Evolutionary conservation across 2,329 filamentous ascomycete species (phyloP), one percentile per base, ranked within the genome.

Genomic region (Colletotrichum tabaci): DNA sequence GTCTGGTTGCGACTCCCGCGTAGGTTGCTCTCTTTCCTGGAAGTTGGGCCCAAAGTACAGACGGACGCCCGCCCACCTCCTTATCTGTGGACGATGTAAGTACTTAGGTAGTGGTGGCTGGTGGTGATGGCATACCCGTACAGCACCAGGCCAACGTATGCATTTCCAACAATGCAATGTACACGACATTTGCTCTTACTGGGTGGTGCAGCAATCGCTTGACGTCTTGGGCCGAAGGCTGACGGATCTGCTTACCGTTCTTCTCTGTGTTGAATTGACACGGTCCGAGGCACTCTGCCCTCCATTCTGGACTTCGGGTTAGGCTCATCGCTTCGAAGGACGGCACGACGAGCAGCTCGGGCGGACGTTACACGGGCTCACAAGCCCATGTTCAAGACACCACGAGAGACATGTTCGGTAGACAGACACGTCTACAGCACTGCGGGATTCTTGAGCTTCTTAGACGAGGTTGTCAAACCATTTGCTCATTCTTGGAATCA

Each of bases 311-410:
- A 50, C 30, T 55, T 18, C 23, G 16, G 26, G 18, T 55, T 26
- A 26, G 26, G 9, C 52, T 38, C 26, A 12, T 35, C 26, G 26
- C 26, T 35, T 35, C 5, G 7, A 16, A 53, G 26, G 23, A 35
- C 50, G 26, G 3, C 23, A 47, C 35, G 26, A 60, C n/a, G 46
- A 23, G 18, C 57, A 49, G n/a, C 42, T 21, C 4, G 21, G 15
- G 46, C 30, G 44, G 26, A 40, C 44, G 58, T 61, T 61, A 61
- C 58, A 61, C 18, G 30, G 26, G 26, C 58, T 35, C 30, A 15
- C 26, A 47, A 23, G 47, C 35, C 46, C 58, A 23, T 47, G 16
- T 23, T 44, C 44, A 58, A 58, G 55, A 58, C 38, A 58, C n/a
- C 30, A 18, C 46, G 40, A 61, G 58, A 61, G 46, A 61, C 58